Conservation (phyloP, 345 rosid genomes). For the Euphorbia lathyris region DNA sequence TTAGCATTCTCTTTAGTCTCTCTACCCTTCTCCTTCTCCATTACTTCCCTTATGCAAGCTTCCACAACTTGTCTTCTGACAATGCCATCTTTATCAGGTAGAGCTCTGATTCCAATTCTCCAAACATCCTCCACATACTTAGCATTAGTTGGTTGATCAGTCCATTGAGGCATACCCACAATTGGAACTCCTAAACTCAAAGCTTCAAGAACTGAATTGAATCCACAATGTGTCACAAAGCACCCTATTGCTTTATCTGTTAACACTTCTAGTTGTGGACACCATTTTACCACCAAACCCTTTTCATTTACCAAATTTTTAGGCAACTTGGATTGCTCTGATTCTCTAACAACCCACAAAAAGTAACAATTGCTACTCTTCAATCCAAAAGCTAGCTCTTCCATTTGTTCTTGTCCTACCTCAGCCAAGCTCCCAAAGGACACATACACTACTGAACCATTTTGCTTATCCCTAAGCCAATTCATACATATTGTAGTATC, state of each 20-base stretch:
- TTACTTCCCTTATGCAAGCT: slow-evolving; percentile 22
- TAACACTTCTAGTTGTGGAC: slow-evolving; percentile 36
- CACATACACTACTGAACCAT: slow-evolving; percentile 26
- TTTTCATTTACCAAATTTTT: not conserved
- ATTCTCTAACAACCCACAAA: slow-evolving; percentile 28
- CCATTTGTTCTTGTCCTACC: slow-evolving; percentile 19
- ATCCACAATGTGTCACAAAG: slow-evolving; percentile 48
- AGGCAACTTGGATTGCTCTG: slow-evolving; percentile 21
- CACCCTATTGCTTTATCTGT: slow-evolving; percentile 34
- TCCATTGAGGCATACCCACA: slow-evolving; percentile 47
- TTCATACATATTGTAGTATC: slow-evolving; percentile 1
- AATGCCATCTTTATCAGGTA: slow-evolving; percentile 16
- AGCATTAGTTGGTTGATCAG: slow-evolving; percentile 42
- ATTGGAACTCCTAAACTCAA: slow-evolving; percentile 46
- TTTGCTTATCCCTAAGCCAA: slow-evolving; percentile 25
- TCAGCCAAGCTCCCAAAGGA: slow-evolving; percentile 33
- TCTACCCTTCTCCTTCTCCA: slow-evolving; percentile 33
- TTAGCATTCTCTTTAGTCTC: slow-evolving; percentile 26
- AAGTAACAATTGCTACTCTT: slow-evolving; percentile 17
- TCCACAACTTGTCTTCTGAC: slow-evolving; percentile 22
- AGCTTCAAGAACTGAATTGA: slow-evolving; percentile 41
- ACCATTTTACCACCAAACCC: slow-evolving; percentile 37
- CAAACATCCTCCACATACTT: slow-evolving; percentile 42
- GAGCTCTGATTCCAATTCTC: slow-evolving; percentile 31
- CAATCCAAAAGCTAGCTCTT: slow-evolving; percentile 24